Percentiles rank a stretch among this genome's conserved stretches.
These are phyloP conservation scores for Dalbergia cultrata DNA, from an alignment of 306 rosid species.

Conservation along the genomic window DNA sequence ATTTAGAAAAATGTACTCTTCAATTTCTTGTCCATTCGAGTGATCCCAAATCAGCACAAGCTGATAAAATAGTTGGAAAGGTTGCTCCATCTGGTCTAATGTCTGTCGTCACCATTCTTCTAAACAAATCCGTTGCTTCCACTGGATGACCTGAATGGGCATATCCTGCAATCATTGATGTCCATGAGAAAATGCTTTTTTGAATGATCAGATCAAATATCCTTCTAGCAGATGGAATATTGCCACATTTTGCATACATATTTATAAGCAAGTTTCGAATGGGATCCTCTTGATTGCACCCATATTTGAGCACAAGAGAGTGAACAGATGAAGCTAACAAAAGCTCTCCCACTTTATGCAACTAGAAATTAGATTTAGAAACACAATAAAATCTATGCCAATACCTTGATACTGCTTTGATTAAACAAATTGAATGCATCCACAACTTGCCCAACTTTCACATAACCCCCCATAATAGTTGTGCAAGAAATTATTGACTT, in stretches of 20 bases:
- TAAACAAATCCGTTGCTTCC: conserved; percentile 56
- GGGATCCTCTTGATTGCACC: conserved; percentile 56
- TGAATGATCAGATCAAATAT: conserved; percentile 58
- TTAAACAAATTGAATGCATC: conserved; percentile 52
- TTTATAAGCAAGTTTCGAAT: conserved; percentile 59
- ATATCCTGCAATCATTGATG: conserved; percentile 65
- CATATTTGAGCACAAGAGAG: conserved; percentile 58
- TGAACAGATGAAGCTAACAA: conserved; percentile 55
- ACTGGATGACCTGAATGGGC: conserved; percentile 46
- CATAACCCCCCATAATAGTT: conserved; percentile 57
- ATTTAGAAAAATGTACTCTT: conserved; percentile 60
- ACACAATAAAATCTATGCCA: conserved; percentile 51
- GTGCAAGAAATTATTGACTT: conserved; percentile 60
- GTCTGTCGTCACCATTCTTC: conserved; percentile 46
- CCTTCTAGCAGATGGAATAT: conserved; percentile 55
- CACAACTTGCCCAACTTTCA: conserved; percentile 36
- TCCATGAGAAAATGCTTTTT: conserved; percentile 67
- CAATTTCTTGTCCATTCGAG: conserved; percentile 66
- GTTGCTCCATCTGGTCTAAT: conserved; percentile 51
- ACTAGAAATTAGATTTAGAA: conserved; percentile 51
- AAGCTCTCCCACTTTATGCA: conserved; percentile 43
- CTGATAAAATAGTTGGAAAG: conserved; percentile 50
- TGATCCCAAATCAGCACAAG: conserved; percentile 64
- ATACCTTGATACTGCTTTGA: conserved; percentile 43
- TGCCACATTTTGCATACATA: conserved; percentile 66